Evolutionary conservation across 2,329 filamentous ascomycete genomes (phyloP).

Genomic region (Xenosphaeropsis pyriputrescens): DNA sequence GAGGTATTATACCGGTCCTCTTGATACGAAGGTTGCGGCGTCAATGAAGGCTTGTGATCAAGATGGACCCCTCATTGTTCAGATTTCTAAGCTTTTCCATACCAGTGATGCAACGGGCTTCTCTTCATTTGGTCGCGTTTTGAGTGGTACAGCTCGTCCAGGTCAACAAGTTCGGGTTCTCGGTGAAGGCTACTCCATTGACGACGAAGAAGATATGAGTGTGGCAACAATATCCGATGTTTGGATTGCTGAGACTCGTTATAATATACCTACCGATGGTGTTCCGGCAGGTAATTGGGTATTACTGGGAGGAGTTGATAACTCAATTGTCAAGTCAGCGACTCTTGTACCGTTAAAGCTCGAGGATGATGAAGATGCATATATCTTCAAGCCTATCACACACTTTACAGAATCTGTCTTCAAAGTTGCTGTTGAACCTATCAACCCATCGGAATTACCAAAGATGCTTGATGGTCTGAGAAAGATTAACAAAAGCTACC

Average conservation of each 20-base stretch:
- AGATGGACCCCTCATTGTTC: conserved; percentile 81
- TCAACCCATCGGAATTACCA: conserved; percentile 92
- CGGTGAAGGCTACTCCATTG: conserved; percentile 87
- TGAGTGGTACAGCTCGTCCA: conserved; percentile 79
- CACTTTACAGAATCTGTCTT: conserved; percentile 97
- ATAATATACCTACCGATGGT: conserved; percentile 82
- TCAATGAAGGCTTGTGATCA: conserved; percentile 75
- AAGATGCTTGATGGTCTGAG: conserved; percentile 97
- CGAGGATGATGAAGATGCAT: conserved; percentile 78
- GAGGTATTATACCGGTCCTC: conserved; percentile 80
- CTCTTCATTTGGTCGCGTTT: conserved; percentile 75
- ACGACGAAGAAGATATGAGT: conserved; percentile 97
- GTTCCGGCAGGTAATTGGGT: conserved; percentile 91
- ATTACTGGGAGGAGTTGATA: conserved; percentile 83
- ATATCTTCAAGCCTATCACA: conserved; percentile 83
- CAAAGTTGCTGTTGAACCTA: conserved; percentile 94
- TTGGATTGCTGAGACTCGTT: conserved; percentile 83
- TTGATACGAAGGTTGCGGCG: conserved; percentile 66
- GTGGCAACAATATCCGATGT: conserved; percentile 71
- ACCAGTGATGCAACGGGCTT: conserved; percentile 84
- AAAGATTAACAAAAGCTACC: conserved; percentile 97
- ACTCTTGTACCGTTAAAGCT: conserved; percentile 73
- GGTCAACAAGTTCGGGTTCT: conserved; percentile 78
- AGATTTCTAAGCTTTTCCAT: conserved; percentile 88
- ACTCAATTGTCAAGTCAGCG: conserved; percentile 95